Conservation (phyloP, 2,329 filamentous ascomycete species). For the Colletotrichum filicis region DNA sequence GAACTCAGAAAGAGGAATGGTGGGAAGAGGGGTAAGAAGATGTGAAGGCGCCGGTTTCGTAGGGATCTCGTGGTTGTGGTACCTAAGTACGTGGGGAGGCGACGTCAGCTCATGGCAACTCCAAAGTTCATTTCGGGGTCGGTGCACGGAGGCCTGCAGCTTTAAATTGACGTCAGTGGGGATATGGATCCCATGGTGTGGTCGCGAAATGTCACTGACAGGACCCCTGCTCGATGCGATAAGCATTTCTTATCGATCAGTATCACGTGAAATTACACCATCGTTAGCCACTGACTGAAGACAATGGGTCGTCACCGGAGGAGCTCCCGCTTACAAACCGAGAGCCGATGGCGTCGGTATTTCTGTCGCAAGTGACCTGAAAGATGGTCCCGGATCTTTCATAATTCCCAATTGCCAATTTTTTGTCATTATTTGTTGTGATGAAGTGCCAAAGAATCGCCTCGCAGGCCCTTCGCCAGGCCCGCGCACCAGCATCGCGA, state of each 20-base stretch:
- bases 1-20: too few relatives aligned
- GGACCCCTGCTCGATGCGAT: not conserved
- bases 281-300: constrained; percentile 16
- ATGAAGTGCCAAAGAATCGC: constrained; percentile 37
- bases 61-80: not conserved
- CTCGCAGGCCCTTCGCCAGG: constrained; percentile 35
- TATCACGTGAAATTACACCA: constrained; percentile 36
- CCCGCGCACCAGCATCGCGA: constrained; percentile 11
- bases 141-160: constrained; percentile 12
- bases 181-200: not conserved
- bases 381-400: not conserved
- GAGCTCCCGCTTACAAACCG: constrained; percentile 32
- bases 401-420: not conserved
- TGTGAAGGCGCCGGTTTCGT: not conserved
- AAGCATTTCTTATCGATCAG: not conserved
- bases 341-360: not conserved
- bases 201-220: not conserved
- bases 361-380: not conserved
- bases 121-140: not conserved
- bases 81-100: not conserved
- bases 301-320: constrained; percentile 4
- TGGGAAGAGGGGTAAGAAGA: not conserved
- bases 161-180: constrained; percentile 35
- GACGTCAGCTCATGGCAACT: constrained; percentile 21
- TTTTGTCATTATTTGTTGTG: not conserved